A percentile compares a stretch with the other conserved stretches of the same genome.
Evolutionary conservation across 352 stramenopile genomes (phyloP).

Genomic region (Plasmopara halstedii): DNA sequence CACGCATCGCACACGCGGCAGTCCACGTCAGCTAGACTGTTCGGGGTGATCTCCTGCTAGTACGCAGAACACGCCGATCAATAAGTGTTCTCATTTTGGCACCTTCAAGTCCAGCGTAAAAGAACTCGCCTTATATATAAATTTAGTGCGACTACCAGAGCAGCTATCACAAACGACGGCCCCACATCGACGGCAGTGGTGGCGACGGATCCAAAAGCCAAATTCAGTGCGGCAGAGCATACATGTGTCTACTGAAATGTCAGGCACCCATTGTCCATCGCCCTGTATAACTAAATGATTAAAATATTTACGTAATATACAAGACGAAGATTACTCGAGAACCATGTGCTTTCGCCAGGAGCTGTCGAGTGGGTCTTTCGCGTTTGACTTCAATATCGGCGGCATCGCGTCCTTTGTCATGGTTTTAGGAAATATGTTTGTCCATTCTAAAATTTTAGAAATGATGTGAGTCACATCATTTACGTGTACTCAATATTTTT

Average conservation of each 20-base stretch:
- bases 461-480: background rate
- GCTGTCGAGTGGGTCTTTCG: constrained; percentile 80
- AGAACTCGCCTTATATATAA: constrained; percentile 70
- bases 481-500: background rate
- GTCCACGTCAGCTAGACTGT: constrained; percentile 56
- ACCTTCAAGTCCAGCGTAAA: background rate
- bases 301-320: background rate
- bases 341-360: constrained; percentile 85
- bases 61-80: background rate
- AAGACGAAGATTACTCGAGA: background rate
- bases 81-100: background rate
- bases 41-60: constrained; percentile 50
- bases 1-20: constrained; percentile 74
- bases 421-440: too few species aligned
- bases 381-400: constrained; percentile 56
- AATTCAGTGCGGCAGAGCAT: constrained; percentile 83
- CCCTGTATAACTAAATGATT: constrained; percentile 25
- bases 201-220: constrained; percentile 78
- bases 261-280: constrained; percentile 79
- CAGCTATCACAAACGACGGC: constrained; percentile 74
- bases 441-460: background rate
- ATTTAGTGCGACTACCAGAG: constrained; percentile 69
- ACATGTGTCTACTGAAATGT: constrained; percentile 69
- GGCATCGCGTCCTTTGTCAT: constrained; percentile 18
- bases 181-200: constrained; percentile 85